Conservation (phyloP, 2,329 filamentous ascomycete genomes). For the Scortechinia acanthostroma region DNA sequence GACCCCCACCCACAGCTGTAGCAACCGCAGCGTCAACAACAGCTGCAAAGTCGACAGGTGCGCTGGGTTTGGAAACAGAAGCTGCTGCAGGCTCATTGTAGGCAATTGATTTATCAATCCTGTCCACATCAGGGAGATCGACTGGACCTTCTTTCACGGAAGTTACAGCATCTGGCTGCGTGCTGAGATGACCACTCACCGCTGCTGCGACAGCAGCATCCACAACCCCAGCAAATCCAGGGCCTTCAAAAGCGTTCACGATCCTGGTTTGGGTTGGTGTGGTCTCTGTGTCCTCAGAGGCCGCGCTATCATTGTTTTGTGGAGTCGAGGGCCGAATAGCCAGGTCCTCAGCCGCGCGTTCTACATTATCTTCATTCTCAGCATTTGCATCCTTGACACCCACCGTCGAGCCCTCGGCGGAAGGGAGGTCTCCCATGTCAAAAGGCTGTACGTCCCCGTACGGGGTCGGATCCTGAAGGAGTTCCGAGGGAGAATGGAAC, state of each 20-base stretch:
- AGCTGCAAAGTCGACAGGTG: neutral
- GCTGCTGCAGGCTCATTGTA: no score
- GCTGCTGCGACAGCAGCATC: neutral
- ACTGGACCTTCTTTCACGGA: no score
- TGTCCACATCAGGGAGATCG: no score
- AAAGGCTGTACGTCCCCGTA: neutral
- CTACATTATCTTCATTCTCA: no score
- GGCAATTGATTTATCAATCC: no score
- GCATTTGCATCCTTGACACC: neutral
- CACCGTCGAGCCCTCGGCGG: neutral
- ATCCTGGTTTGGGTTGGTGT: neutral
- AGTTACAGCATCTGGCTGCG: neutral
- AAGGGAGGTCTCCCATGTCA: neutral
- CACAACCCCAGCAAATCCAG: neutral
- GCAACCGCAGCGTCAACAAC: neutral
- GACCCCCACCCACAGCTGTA: no score
- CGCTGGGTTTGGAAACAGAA: neutral
- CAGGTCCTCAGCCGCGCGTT: no score
- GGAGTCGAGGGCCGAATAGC: no score
- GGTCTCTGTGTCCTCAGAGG: neutral
- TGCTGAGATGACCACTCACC: neutral
- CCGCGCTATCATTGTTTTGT: neutral
- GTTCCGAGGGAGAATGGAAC: constrained; percentile 2
- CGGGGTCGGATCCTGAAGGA: neutral
- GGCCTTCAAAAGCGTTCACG: neutral